phyloP scores from a whole-genome alignment of 2,329 filamentous ascomycete genomes.

The Xylariaceae sp. region DNA sequence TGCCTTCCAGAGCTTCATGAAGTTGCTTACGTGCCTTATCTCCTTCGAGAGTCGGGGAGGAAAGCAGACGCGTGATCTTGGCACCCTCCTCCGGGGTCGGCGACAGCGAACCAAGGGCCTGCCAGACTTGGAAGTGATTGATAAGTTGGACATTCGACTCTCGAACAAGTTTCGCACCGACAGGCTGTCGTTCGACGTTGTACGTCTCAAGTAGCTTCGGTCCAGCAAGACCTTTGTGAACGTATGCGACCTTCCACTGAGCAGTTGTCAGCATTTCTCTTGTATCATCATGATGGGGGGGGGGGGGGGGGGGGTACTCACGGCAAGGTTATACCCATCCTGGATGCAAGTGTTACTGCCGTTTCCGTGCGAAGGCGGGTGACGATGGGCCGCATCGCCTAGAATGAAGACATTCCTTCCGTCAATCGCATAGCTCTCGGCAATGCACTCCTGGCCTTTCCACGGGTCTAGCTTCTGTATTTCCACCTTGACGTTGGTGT shows the following conservation, averaged over 20 bases:
- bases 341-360: constrained; percentile 56
- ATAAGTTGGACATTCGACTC: constrained; percentile 53
- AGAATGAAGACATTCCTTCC: constrained; percentile 47
- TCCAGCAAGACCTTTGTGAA: constrained; percentile 36
- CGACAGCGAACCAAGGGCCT: constrained; percentile 41
- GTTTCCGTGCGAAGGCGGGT: constrained; percentile 53
- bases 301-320: too few species aligned
- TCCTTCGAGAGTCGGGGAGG: constrained; percentile 32
- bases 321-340: constrained; percentile 50
- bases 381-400: constrained; percentile 54
- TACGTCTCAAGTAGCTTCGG: constrained; percentile 40
- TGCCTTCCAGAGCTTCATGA: constrained; percentile 42
- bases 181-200: constrained; percentile 44
- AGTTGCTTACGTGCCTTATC: constrained; percentile 33
- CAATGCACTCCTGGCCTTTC: constrained; percentile 57
- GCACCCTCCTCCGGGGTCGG: constrained; percentile 36
- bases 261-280: neutral
- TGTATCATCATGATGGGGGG: neutral
- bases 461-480: constrained; percentile 52
- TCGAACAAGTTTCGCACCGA: constrained; percentile 41
- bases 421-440: constrained; percentile 49
- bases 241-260: constrained; percentile 48
- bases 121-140: constrained; percentile 45
- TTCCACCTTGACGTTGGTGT: constrained; percentile 42
- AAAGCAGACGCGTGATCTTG: constrained; percentile 29